phyloP scores from a whole-genome alignment of 768 basidiomycete genomes.

The Neoboletus brunneissimus region DNA sequence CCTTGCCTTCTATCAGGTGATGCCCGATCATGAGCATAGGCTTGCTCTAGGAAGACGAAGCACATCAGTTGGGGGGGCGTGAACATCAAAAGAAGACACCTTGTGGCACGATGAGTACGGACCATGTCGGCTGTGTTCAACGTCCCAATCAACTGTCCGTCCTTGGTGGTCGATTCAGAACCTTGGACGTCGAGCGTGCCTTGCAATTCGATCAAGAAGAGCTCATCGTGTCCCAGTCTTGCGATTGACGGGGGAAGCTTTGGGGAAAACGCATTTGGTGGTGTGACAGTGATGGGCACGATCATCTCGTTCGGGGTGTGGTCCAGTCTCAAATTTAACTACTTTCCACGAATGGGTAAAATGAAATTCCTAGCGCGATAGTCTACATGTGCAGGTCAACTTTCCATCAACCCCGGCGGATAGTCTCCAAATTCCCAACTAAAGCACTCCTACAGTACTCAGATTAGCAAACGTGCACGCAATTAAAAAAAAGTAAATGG shows the following conservation, averaged over 20 bases:
- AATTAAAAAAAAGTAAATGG: too few relatives aligned
- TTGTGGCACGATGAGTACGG: slow-evolving; percentile 23
- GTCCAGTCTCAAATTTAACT: neutral
- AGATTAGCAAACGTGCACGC: neutral
- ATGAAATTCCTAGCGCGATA: neutral
- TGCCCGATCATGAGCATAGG: slow-evolving; percentile 82
- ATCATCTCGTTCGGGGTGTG: slow-evolving; percentile 47
- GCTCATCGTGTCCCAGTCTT: slow-evolving; percentile 71
- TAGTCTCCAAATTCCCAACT: slow-evolving; percentile 68
- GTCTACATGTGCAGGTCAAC: neutral
- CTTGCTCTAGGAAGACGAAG: slow-evolving; percentile 46
- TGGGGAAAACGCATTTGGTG: slow-evolving; percentile 31
- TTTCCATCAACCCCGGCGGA: slow-evolving; percentile 6
- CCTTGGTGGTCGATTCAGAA: slow-evolving; percentile 45
- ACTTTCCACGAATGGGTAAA: neutral
- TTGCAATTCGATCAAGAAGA: slow-evolving; percentile 86
- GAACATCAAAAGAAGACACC: neutral
- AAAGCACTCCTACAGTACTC: slow-evolving; percentile 53
- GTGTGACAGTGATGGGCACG: slow-evolving; percentile 50
- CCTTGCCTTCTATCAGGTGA: slow-evolving; percentile 87
- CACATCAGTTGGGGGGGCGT: slow-evolving; percentile 2
- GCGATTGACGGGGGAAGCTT: slow-evolving; percentile 66
- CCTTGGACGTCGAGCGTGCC: slow-evolving; percentile 74
- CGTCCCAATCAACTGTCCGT: slow-evolving; percentile 76
- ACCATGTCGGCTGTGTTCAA: slow-evolving; percentile 65